These are phyloP conservation scores for Aschersonia sp. DNA, from an alignment of 2,329 filamentous ascomycete species.

Conservation along the genomic window DNA sequence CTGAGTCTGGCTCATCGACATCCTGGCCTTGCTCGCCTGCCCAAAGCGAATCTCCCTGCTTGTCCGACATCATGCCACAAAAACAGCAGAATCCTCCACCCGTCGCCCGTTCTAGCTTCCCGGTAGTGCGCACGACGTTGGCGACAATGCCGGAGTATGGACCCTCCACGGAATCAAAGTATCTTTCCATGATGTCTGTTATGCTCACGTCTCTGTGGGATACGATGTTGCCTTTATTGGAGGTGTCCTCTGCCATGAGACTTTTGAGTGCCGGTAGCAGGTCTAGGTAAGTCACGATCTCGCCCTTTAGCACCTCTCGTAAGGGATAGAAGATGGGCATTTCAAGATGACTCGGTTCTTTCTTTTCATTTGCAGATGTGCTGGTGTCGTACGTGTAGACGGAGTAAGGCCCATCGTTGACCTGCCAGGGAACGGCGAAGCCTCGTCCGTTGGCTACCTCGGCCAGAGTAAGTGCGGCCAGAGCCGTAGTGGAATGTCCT, in stretches of 20 bases:
- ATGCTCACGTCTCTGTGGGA: conserved; percentile 73
- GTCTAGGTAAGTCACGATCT: conserved; percentile 54
- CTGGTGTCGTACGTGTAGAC: conserved; percentile 14
- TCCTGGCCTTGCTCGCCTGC: conserved; percentile 43
- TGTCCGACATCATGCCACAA: conserved; percentile 55
- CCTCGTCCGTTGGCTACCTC: conserved; percentile 88
- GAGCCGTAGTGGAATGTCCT: conserved; percentile 73
- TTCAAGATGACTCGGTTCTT: conserved; percentile 8
- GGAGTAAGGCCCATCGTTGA: conserved; percentile 53
- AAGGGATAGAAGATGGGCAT: conserved; percentile 60
- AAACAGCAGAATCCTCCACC: conserved; percentile 40
- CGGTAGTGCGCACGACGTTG: conserved; percentile 88
- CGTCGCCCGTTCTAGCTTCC: conserved; percentile 50
- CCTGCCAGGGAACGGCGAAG: conserved; percentile 66
- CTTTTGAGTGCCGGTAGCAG: conserved; percentile 36
- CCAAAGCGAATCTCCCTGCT: conserved; percentile 47
- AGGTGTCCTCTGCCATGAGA: conserved; percentile 26
- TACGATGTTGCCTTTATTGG: conserved; percentile 24
- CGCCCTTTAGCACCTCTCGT: conserved; percentile 71
- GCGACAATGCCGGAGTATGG: conserved; percentile 85
- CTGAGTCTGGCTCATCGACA: conserved; percentile 5
- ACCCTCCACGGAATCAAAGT: conserved; percentile 68
- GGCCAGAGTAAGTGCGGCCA: conserved; percentile 74
- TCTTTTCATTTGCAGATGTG: conserved; percentile 4
- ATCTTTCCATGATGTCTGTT: conserved; percentile 77